phyloP scores from a whole-genome alignment of 2,329 filamentous ascomycete species.

The Fusarium sp. region DNA sequence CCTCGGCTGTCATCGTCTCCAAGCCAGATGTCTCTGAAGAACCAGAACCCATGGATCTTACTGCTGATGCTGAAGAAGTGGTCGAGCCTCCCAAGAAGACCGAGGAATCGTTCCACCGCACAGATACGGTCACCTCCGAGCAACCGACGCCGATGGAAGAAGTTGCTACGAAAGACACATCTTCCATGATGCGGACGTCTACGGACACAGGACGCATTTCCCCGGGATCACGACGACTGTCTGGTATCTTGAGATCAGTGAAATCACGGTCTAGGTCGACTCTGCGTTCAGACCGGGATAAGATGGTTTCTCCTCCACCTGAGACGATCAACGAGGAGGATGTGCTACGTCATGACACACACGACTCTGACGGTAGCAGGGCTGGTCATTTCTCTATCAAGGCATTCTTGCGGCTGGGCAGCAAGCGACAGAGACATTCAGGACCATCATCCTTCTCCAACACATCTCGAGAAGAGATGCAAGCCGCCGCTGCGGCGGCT shows the following conservation, averaged over 20 bases:
- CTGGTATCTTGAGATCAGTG: slow-evolving; percentile 58
- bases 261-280: slow-evolving; percentile 64
- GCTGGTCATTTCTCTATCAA: slow-evolving; percentile 68
- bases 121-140: slow-evolving; percentile 42
- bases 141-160: slow-evolving; percentile 39
- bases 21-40: slow-evolving; percentile 52
- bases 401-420: slow-evolving; percentile 79
- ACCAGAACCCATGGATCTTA: slow-evolving; percentile 40
- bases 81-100: slow-evolving; percentile 36
- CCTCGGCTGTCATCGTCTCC: slow-evolving; percentile 67
- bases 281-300: slow-evolving; percentile 54
- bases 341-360: slow-evolving; percentile 65
- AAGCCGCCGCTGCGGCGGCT: slow-evolving; percentile 47
- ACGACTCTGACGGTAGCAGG: slow-evolving; percentile 65
- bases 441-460: slow-evolving; percentile 88
- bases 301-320: slow-evolving; percentile 49
- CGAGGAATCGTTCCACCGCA: slow-evolving; percentile 46
- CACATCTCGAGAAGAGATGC: slow-evolving; percentile 89
- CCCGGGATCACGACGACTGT: slow-evolving; percentile 43
- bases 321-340: slow-evolving; percentile 61
- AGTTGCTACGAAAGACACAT: slow-evolving; percentile 36
- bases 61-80: slow-evolving; percentile 33
- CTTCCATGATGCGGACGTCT: slow-evolving; percentile 31
- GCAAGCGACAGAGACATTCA: slow-evolving; percentile 67
- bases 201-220: slow-evolving; percentile 41